Percentiles rank a stretch among this genome's conserved stretches.
phyloP scores from a whole-genome alignment of 1,284 basidiomycete genomes.

The Leccinum discolor region DNA sequence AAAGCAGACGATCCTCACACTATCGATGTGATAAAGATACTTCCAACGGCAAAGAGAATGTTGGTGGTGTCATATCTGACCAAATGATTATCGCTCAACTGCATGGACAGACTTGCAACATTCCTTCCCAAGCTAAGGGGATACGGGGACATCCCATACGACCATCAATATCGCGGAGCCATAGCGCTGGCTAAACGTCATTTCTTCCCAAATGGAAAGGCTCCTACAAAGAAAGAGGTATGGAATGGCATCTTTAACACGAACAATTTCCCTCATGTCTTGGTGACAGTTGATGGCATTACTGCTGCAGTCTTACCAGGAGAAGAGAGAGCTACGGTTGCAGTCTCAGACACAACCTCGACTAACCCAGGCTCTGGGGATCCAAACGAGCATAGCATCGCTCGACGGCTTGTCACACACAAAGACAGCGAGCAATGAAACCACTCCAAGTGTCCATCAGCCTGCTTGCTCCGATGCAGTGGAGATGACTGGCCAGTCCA shows the following conservation, averaged over 20 bases:
- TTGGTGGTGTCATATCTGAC: conserved; percentile 10
- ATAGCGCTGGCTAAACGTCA: conserved; percentile 30
- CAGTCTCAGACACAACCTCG: conserved; percentile 4
- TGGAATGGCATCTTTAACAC: not conserved
- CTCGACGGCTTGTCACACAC: not conserved
- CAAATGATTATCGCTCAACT: conserved; percentile 3
- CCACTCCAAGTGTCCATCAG: not conserved
- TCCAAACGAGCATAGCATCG: conserved; percentile 24
- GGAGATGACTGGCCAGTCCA: conserved; percentile 1
- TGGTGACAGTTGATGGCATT: conserved; percentile 24
- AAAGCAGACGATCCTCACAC: conserved; percentile 17
- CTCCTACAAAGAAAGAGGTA: conserved; percentile 29
- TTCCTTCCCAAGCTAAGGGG: conserved; percentile 33
- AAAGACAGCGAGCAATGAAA: not conserved
- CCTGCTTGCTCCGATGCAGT: not conserved
- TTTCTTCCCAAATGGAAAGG: conserved; percentile 28
- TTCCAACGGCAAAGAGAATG: conserved; percentile 27
- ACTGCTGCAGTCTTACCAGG: conserved; percentile 28
- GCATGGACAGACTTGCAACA: conserved; percentile 22
- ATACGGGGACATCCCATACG: conserved; percentile 30
- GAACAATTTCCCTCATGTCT: conserved; percentile 9
- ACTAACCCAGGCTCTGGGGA: conserved; percentile 16
- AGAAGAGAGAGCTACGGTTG: conserved; percentile 16
- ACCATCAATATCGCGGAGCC: conserved; percentile 28
- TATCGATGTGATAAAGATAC: conserved; percentile 26